Base-by-base conservation (phyloP, 345 rosid species). In the Rhodamnia rubescens region DNA sequence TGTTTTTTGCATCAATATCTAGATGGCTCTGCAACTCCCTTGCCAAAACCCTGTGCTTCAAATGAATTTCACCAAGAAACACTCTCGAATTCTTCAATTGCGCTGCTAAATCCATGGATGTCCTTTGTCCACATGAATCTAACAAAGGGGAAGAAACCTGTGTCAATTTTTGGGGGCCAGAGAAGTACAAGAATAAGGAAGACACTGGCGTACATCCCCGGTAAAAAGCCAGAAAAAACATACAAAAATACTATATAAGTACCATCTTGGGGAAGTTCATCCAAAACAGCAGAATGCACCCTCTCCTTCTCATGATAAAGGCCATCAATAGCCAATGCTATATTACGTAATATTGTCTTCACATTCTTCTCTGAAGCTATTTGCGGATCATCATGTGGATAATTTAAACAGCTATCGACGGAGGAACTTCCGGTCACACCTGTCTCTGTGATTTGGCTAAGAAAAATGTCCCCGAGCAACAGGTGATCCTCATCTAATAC, bases 361-460 rank as follows among this genome's bases (percentile, higher is more conserved):
- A 87, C 88, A 84, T 88, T 50, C 90, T 89, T 94, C 81, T 90
- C 91, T 27, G 49, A 24, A 82, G 88, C 85, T 82, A 84, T 88
- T 82, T 86, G 92, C 82, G 88, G 83, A 52, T 87, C 88, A 85
- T 90, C 94, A 86, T 92, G 93, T 81, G 91, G 90, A 84, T 55
- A 87, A 87, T 86, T 88, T 47, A 87, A 89, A 89, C 93, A 89
- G 86, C 85, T 89, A 87, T 82, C 85, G 24, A 92, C 69, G 4
- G 93, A 93, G 64, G 96, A 95, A 91, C 91, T 92, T 88, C 96
- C 99, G 47, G 95, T 96, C n/a, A 98, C 99, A 90, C 98, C 98
- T 40, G 95, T 93, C 89, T 94, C 96, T 22, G 87, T 87, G 27
- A 98, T 95, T 59, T 98, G 94, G 86, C 92, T 88, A 83, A 92